Conservation (phyloP, 768 basidiomycete genomes). For the Tricholoma hemisulphureum region DNA sequence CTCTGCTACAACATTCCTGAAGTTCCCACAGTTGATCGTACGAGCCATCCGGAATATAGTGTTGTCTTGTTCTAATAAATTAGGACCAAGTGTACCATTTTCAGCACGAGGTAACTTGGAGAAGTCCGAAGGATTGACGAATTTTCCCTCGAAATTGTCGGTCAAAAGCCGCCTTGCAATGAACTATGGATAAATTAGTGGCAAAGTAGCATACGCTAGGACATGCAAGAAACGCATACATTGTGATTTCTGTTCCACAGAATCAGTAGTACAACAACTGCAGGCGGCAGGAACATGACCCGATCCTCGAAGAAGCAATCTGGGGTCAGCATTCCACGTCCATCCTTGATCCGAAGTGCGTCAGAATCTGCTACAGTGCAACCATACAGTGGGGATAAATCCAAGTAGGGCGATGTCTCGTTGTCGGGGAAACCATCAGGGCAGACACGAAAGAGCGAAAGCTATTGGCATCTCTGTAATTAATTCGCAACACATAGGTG, state of each 20-base stretch:
- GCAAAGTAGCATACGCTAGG: too few species aligned
- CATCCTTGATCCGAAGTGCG: slow-evolving; percentile 18
- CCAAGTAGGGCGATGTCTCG: slow-evolving; percentile 15
- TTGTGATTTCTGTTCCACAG: not conserved
- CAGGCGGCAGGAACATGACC: not conserved
- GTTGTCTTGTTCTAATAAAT: too few species aligned
- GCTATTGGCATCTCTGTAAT: too few species aligned
- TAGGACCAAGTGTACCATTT: too few species aligned
- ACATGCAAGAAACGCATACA: not conserved
- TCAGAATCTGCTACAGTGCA: slow-evolving; percentile 9
- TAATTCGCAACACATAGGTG: too few species aligned
- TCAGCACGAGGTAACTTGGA: too few species aligned
- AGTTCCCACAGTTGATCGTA: too few species aligned
- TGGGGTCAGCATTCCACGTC: slow-evolving; percentile 19
- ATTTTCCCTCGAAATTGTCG: too few species aligned
- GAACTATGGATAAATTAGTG: too few species aligned
- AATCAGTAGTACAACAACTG: not conserved
- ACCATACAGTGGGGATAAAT: slow-evolving; percentile 23
- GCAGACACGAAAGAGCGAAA: slow-evolving; percentile 10
- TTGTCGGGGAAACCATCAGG: not conserved
- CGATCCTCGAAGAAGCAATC: slow-evolving; percentile 16
- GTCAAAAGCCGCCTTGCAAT: too few species aligned
- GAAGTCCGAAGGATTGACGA: slow-evolving; percentile 6
- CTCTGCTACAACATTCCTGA: not conserved
- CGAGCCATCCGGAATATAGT: too few species aligned